These are phyloP conservation scores for Mallotus repandus DNA, from an alignment of 441 rosid species.

Conservation along the genomic window DNA sequence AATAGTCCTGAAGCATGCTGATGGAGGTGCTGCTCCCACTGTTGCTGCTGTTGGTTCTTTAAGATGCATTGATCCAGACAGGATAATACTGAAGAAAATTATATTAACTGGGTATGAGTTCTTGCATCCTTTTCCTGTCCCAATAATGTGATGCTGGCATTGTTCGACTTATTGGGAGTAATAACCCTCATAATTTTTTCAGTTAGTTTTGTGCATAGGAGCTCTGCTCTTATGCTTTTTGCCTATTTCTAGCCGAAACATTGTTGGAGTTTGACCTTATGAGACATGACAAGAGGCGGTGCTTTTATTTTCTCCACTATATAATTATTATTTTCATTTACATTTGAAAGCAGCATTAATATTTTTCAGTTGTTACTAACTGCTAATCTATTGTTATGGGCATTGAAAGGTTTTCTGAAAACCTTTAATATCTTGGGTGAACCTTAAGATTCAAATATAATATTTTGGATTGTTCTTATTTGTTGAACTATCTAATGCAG, in stretches of 20 bases:
- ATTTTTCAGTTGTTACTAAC: no score
- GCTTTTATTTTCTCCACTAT: no score
- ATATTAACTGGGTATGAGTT: constrained; percentile 83
- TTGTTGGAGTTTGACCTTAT: neutral
- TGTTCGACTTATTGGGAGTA: neutral
- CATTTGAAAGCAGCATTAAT: no score
- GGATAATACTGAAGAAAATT: constrained; percentile 80
- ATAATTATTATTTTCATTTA: no score
- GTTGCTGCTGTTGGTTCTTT: constrained; percentile 91
- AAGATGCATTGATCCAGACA: constrained; percentile 77
- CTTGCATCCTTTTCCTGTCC: neutral
- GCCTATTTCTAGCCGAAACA: no score
- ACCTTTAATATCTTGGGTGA: neutral
- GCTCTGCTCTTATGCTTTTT: no score
- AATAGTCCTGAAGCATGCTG: constrained; percentile 64
- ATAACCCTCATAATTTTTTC: neutral
- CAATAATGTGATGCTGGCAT: neutral
- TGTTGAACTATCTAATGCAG: constrained; percentile 43
- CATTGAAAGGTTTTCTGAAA: neutral
- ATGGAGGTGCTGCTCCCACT: constrained; percentile 44
- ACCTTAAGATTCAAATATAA: constrained; percentile 4
- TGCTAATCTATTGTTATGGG: no score
- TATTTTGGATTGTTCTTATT: constrained; percentile 9
- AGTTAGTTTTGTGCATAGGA: no score
- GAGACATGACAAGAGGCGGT: neutral